These are phyloP conservation scores for Phytophthora palmivora DNA, from an alignment of 352 stramenopile genomes.

Conservation along the genomic window DNA sequence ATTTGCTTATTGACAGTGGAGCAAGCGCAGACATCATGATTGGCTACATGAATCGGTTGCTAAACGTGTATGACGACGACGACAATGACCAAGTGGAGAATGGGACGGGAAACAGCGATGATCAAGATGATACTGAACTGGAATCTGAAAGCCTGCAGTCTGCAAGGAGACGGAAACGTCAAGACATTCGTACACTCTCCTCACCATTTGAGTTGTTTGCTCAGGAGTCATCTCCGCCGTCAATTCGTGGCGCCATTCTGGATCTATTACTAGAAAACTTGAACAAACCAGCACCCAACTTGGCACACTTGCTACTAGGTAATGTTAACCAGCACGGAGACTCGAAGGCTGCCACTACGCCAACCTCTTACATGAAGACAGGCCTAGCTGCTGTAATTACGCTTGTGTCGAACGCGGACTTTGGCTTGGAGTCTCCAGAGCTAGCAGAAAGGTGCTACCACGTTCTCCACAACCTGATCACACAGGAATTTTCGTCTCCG, in stretches of 20 bases:
- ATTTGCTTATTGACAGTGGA: constrained; percentile 74
- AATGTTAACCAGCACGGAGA: constrained; percentile 51
- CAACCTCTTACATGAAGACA: constrained; percentile 52
- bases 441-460: constrained; percentile 73
- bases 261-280: constrained; percentile 85
- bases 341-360: constrained; percentile 28
- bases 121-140: constrained; percentile 29
- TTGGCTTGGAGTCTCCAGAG: constrained; percentile 68
- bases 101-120: constrained; percentile 22
- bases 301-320: constrained; percentile 76
- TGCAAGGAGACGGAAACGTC: constrained; percentile 48
- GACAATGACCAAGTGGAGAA: constrained; percentile 35
- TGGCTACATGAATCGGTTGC: constrained; percentile 82
- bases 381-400: constrained; percentile 74
- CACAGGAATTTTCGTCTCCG: constrained; percentile 72
- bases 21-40: constrained; percentile 72
- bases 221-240: constrained; percentile 44
- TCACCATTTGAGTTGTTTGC: constrained; percentile 57
- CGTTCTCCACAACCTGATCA: constrained; percentile 68
- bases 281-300: constrained; percentile 74
- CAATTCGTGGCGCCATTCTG: constrained; percentile 72
- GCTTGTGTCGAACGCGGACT: constrained; percentile 76
- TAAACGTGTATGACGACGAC: constrained; percentile 74
- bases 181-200: constrained; percentile 53
- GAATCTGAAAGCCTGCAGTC: constrained; percentile 42